Evolutionary conservation across 768 basidiomycete species (phyloP).

Genomic region (Suillus variegatus): DNA sequence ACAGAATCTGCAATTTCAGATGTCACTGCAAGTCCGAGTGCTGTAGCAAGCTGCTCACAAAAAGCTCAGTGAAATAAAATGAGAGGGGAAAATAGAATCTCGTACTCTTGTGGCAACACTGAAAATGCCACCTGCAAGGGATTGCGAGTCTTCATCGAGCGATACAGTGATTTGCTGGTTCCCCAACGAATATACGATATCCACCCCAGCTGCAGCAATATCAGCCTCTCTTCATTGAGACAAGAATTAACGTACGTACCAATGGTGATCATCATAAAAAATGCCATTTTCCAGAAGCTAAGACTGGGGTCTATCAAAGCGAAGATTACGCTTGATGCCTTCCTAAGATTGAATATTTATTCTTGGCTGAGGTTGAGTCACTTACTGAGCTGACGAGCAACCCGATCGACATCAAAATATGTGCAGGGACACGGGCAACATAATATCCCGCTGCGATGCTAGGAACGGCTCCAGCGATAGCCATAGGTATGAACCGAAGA

Average conservation of each 20-base stretch:
- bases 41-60: conserved; percentile 32
- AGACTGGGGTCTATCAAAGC: conserved; percentile 31
- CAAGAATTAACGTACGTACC: conserved; percentile 15
- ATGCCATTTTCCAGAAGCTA: conserved; percentile 35
- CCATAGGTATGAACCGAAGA: conserved; percentile 35
- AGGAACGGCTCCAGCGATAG: conserved; percentile 27
- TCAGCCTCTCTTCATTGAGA: neutral
- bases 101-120: conserved; percentile 32
- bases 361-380: conserved; percentile 1
- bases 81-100: conserved; percentile 2
- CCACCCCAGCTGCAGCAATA: conserved; percentile 22
- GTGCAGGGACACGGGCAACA: conserved; percentile 30
- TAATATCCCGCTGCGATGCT: conserved; percentile 22
- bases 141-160: conserved; percentile 35
- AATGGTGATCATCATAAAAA: conserved; percentile 31
- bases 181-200: conserved; percentile 34
- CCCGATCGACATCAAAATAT: conserved; percentile 30
- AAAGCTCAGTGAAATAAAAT: neutral
- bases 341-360: neutral
- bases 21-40: conserved; percentile 34
- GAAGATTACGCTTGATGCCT: conserved; percentile 34
- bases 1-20: conserved; percentile 32
- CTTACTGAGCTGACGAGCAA: conserved; percentile 31
- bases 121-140: conserved; percentile 37
- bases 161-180: conserved; percentile 32